A percentile compares a stretch with the other conserved stretches of the same genome.
These are phyloP conservation scores for Camelina hispida DNA, from an alignment of 345 rosid genomes.

Conservation along the genomic window DNA sequence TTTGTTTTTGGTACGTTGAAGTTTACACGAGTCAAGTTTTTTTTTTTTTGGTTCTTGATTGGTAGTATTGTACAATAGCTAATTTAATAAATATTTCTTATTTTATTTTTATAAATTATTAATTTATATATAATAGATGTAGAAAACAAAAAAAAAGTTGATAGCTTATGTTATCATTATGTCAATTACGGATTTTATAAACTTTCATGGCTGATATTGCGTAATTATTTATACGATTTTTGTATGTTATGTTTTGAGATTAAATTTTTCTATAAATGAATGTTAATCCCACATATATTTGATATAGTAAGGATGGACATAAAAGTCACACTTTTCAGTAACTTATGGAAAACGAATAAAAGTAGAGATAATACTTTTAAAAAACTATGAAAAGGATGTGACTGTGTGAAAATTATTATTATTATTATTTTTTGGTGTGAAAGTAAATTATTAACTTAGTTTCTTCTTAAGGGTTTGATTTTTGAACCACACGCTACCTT, in stretches of 20 bases:
- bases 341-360: constrained; percentile 31
- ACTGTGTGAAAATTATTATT: constrained; percentile 24
- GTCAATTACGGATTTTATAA: neutral
- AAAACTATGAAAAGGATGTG: constrained; percentile 43
- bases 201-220: neutral
- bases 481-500: constrained; percentile 43
- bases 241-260: neutral
- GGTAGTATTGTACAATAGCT: constrained; percentile 7
- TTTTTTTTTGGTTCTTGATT: neutral
- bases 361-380: constrained; percentile 32
- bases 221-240: neutral
- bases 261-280: neutral
- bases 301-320: constrained; percentile 30
- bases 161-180: too few species aligned
- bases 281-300: neutral
- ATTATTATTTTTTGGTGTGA: constrained; percentile 1
- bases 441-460: constrained; percentile 37
- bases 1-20: constrained; percentile 41
- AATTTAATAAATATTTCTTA: neutral
- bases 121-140: neutral
- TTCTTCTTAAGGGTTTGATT: constrained; percentile 41
- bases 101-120: neutral
- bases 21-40: constrained; percentile 31
- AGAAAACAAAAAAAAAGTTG: too few species aligned
- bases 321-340: constrained; percentile 40